Base-by-base conservation (phyloP, 2,329 filamentous ascomycete genomes). In the Alternaria sp. region DNA sequence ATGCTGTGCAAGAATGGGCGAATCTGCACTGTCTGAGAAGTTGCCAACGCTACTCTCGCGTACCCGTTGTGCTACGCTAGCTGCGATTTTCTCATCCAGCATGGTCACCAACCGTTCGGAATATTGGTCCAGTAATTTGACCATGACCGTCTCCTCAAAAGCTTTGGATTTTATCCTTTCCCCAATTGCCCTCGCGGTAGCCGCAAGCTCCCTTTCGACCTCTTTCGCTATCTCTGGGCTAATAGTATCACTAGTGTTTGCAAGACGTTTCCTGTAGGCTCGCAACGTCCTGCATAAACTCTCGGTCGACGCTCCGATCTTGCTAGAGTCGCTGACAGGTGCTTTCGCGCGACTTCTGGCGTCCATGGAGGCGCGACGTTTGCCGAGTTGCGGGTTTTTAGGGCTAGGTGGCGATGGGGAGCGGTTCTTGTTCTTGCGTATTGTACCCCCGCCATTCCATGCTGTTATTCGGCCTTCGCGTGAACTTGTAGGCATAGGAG, bases 61-160 rank as follows among this genome's bases (percentile, higher is more conserved):
- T 1, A 74, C 70, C 45, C 78, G 74, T 43, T 75, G 67, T 17
- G 80, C 79, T 15, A 82, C 76, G 12, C 76, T 79, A 26, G 76
- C 80, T 23, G 78, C 78, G 46, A 93, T 84, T 76, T 91, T 91
- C 77, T 93, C 89, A 67, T 93, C 91, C 47, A 94, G 83, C 78
- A 93, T 84, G 49, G 84, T 87, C 6, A 93, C 88, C 51, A 94
- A 81, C 63, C 89, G 85, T 72, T 93, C 90, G 3, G 90, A 92
- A 72, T 93, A 93, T 79, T 92, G 88, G 69, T 93, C 91, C 8
- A 94, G 81, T 47, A 93, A 80, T 54, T 89, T 89, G 44, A 78
- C 74, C 75, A 84, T 79, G 6, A 75, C 75, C 2, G 72, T 76
- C 67, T 84, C 83, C 57, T 83, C 80, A n/a, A 83, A 62, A 6